Base-by-base conservation (phyloP, 768 basidiomycete genomes). In the Psilocybe cubensis region DNA sequence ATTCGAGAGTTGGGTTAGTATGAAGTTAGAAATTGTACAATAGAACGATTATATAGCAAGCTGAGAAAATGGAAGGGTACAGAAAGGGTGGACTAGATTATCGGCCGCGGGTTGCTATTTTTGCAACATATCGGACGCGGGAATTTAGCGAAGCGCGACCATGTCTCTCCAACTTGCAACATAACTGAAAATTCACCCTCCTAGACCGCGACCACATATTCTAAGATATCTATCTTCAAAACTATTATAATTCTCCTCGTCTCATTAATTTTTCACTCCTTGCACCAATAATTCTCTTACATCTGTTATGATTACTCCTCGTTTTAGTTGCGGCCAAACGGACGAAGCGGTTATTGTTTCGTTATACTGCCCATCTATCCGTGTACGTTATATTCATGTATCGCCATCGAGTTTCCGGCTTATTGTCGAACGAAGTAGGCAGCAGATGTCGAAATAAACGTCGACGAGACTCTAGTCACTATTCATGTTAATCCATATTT, bases 401-500 rank as follows among this genome's bases (percentile, higher is more conserved):
- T 31, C 4, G 23, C 31, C 20, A 31, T 58, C 38, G 35, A 21
- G 42, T 38, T 42, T 27, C 18, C 31, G 31, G 41, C 47, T 57
- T 31, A 59, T 51, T 47, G 41, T 60, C 53, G 29, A 44, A 54
- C 59, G 65, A 74, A 77, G 70, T 82, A 94, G 92, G 90, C 92
- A 10, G 83, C 87, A 40, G 92, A 94, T 61, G 83, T 87, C 28
- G 92, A 94, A 69, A 87, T 92, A 48, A 79, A 88, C 61, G 84
- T 92, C 54, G 88, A 91, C 66, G 83, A 83, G 52, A 83, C 83
- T 24, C 71, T 88, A 46, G 79, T 94, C 68, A 86, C 84, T 18
- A 74, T 92, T 38, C 86, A 94, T 65, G 82, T 93, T 68, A 91
- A 89, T 57, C 92, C 92, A 1, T 95, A 94, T 68, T 94, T 89